These are phyloP conservation scores for Gymnopus androsaceus DNA, from an alignment of 1,284 basidiomycete genomes.

Conservation along the genomic window DNA sequence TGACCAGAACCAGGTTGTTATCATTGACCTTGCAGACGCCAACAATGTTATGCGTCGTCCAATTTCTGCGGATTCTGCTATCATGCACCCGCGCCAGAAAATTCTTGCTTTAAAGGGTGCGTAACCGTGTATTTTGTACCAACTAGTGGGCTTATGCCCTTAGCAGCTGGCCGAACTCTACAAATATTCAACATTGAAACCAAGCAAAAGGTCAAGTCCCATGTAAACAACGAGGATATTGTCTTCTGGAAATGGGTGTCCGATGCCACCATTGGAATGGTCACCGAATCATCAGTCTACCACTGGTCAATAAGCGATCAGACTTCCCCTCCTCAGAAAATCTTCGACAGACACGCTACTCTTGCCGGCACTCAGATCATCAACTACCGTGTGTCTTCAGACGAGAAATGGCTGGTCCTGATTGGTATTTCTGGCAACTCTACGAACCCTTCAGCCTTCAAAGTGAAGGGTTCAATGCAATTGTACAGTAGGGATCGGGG, in stretches of 20 bases:
- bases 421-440: slow-evolving; percentile 96
- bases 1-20: slow-evolving; percentile 95
- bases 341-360: slow-evolving; percentile 97
- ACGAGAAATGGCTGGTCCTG: slow-evolving; percentile 97
- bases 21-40: slow-evolving; percentile 93
- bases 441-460: slow-evolving; percentile 91
- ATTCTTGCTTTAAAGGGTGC: slow-evolving; percentile 93
- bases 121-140: slow-evolving; percentile 27
- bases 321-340: slow-evolving; percentile 80
- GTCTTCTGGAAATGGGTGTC: slow-evolving; percentile 99
- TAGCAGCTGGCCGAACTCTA: slow-evolving; percentile 85
- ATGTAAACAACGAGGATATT: slow-evolving; percentile 92
- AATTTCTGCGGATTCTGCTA: slow-evolving; percentile 96
- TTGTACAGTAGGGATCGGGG: slow-evolving; percentile 89
- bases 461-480: slow-evolving; percentile 97
- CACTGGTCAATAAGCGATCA: slow-evolving; percentile 88
- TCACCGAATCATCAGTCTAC: slow-evolving; percentile 92
- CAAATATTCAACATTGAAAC: slow-evolving; percentile 99
- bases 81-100: slow-evolving; percentile 98
- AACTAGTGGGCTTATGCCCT: slow-evolving; percentile 15
- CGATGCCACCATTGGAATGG: slow-evolving; percentile 89
- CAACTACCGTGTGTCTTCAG: slow-evolving; percentile 91
- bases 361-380: slow-evolving; percentile 96
- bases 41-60: slow-evolving; percentile 96
- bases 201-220: slow-evolving; percentile 97